phyloP scores from a whole-genome alignment of 768 basidiomycete species.

The Suillus weaverae region DNA sequence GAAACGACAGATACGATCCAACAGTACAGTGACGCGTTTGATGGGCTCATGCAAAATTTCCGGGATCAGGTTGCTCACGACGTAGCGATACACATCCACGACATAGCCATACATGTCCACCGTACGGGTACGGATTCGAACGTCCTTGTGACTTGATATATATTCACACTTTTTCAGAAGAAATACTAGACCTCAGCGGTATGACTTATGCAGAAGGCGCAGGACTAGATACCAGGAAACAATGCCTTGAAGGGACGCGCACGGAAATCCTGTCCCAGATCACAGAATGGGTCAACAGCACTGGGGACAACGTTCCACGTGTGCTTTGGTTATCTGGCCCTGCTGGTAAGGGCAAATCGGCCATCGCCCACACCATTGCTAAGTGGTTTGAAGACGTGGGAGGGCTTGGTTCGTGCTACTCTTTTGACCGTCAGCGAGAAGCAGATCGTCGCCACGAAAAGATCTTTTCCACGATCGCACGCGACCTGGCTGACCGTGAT shows the following conservation, averaged over 20 bases:
- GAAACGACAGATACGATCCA: background rate
- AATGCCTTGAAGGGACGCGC: background rate
- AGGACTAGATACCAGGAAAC: background rate
- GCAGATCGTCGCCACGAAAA: constrained; percentile 8
- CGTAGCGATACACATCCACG: no score
- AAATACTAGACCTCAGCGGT: background rate
- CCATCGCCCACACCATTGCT: constrained; percentile 10
- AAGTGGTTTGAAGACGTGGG: constrained; percentile 12
- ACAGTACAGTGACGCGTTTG: background rate
- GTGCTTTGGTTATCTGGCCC: constrained; percentile 26
- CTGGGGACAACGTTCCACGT: constrained; percentile 2
- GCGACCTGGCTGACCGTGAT: constrained; percentile 15
- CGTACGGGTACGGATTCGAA: background rate
- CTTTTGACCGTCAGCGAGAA: constrained; percentile 8
- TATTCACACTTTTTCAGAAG: background rate
- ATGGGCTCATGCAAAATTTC: background rate
- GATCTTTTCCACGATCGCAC: constrained; percentile 21
- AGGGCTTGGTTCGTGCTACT: constrained; percentile 14
- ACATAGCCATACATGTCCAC: background rate
- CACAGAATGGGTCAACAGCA: constrained; percentile 23
- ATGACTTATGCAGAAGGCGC: background rate
- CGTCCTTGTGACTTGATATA: background rate
- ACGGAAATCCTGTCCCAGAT: constrained; percentile 12
- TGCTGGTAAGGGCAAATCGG: constrained; percentile 28
- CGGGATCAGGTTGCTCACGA: background rate